Percentiles rank a stretch among this genome's conserved stretches.
These are phyloP conservation scores for Lentinula boryana DNA, from an alignment of 768 basidiomycete genomes.

Conservation along the genomic window DNA sequence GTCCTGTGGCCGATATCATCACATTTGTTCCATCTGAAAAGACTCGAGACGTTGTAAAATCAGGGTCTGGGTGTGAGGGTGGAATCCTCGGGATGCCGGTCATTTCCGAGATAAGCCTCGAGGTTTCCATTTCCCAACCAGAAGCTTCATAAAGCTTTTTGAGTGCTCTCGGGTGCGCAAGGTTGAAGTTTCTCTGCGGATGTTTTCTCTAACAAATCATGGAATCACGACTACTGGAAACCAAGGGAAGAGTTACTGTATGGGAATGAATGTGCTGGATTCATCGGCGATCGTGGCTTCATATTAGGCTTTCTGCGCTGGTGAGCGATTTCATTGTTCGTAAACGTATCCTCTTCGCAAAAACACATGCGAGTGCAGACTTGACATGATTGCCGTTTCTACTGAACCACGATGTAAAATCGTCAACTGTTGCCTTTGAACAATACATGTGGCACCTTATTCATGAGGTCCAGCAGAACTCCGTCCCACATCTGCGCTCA, in stretches of 20 bases:
- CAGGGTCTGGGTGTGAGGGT: background rate
- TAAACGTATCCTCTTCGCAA: background rate
- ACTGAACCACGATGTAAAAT: background rate
- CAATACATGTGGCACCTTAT: background rate
- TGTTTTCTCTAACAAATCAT: background rate
- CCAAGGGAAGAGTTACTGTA: background rate
- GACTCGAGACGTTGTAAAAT: background rate
- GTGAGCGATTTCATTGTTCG: background rate
- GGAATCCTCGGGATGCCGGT: background rate
- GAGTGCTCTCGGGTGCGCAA: background rate
- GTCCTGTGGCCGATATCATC: no score
- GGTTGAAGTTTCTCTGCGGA: background rate
- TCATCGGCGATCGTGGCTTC: background rate
- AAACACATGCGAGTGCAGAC: background rate
- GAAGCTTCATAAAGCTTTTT: background rate
- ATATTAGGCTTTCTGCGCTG: background rate
- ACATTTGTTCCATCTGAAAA: no score
- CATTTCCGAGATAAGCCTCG: background rate
- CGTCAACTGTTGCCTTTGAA: background rate
- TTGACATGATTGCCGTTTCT: background rate
- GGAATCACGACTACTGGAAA: background rate
- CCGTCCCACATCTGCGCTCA: background rate
- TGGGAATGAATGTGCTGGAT: background rate
- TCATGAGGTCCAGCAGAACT: background rate
- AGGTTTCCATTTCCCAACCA: background rate